phyloP scores from a whole-genome alignment of 225 moss, liverwort and hornwort genomes.

The Straminergon stramineum region DNA sequence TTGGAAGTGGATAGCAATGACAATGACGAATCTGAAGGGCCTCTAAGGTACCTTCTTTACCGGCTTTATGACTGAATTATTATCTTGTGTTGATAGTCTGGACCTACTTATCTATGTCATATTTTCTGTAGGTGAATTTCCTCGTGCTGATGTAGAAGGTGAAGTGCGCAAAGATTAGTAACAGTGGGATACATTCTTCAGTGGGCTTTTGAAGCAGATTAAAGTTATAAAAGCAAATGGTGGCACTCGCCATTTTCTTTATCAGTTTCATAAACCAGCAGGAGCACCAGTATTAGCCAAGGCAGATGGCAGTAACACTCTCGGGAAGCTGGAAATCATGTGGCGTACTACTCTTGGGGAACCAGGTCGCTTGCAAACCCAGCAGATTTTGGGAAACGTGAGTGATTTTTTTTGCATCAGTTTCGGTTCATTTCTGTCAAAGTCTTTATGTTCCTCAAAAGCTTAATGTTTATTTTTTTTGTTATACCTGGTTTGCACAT shows the following conservation, averaged over 20 bases:
- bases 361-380: conserved; percentile 93
- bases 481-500: neutral
- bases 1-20: conserved; percentile 71
- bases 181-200: conserved; percentile 15
- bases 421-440: neutral
- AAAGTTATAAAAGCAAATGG: conserved; percentile 92
- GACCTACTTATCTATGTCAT: neutral
- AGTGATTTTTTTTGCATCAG: neutral
- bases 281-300: conserved; percentile 46
- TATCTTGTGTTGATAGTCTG: neutral
- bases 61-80: neutral
- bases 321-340: conserved; percentile 93
- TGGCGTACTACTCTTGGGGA: conserved; percentile 99
- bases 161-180: neutral
- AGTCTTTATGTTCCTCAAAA: neutral
- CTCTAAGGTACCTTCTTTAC: conserved; percentile 47
- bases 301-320: conserved; percentile 69
- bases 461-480: neutral
- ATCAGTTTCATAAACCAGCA: conserved; percentile 64
- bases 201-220: conserved; percentile 80
- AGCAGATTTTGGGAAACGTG: conserved; percentile 97
- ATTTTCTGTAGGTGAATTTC: neutral
- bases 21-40: conserved; percentile 59
- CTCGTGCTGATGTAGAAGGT: neutral
- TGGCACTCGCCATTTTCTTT: conserved; percentile 88